Base-by-base conservation (phyloP, 75 land plant genomes). In the Selaginella tamariscina region DNA sequence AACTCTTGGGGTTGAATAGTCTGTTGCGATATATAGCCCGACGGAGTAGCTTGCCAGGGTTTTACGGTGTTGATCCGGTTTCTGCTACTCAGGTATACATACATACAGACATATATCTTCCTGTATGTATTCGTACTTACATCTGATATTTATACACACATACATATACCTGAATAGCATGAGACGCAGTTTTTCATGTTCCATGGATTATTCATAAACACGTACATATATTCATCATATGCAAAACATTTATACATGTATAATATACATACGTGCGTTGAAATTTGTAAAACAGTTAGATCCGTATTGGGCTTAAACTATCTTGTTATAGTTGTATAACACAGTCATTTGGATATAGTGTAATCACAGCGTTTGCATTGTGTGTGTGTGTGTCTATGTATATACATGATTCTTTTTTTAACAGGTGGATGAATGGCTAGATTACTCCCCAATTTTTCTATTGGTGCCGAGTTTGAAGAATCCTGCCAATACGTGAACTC, bases 361-460 rank as follows among this genome's bases (percentile, higher is more conserved):
- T 49, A 11, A 11, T 49, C 20, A 11, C 20, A 20, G 54, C 54
- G 54, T 11, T 49, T 49, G 54, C 11, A 11, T 49, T 11, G 18
- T 49, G 11, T 49, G 20, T 23, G 5, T 59, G 27, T 5, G 21
- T 26, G 9, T 2, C 23, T 5, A 23, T 21, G 5, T 26, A 2
- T 9, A 5, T 2, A 59, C 26, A 59, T n/a, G 8, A 9, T 59
- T 59, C 8, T 26, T 23, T n/a, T 59, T 2, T 23, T 56, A 66
- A 5, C 70, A 93, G 98, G 79, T 89, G 77, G 98, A 93, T 70
- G 84, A 86, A 68, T 86, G 82, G 90, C 57, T 93, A 2, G 96
- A 83, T 0, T 89, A 83, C 67, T 76, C 88, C 30, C 70, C 82
- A 72, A 65, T 0, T 76, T 93, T 59, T 69, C 80, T 23, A 68